A percentile compares a stretch with the other conserved stretches of the same genome.
Conservation (phyloP, 2,329 filamentous ascomycete genomes). For the Pseudogymnoascus sp. region DNA sequence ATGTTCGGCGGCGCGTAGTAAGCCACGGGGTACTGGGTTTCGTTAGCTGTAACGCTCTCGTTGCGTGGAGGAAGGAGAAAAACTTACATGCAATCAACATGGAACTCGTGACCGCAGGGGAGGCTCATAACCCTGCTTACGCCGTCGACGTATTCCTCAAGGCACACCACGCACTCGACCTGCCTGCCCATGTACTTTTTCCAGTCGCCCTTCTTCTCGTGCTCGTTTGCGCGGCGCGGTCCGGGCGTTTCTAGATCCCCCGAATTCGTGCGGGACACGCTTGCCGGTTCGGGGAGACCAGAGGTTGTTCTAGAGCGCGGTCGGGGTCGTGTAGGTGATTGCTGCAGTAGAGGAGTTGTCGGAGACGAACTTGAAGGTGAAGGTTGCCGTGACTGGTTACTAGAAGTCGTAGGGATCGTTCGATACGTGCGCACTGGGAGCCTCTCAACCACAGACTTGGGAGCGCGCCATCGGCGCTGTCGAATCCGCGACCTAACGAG, state of each 20-base stretch:
- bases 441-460: slow-evolving; percentile 89
- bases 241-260: slow-evolving; percentile 23
- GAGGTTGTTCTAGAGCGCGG: slow-evolving; percentile 60
- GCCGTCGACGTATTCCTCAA: slow-evolving; percentile 94
- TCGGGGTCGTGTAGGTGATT: slow-evolving; percentile 42
- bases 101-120: slow-evolving; percentile 95
- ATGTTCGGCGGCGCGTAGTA: slow-evolving; percentile 90
- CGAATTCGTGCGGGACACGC: slow-evolving; percentile 37
- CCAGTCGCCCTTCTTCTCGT: slow-evolving; percentile 50
- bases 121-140: slow-evolving; percentile 94
- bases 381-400: slow-evolving; percentile 49
- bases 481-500: slow-evolving; percentile 83
- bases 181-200: slow-evolving; percentile 59
- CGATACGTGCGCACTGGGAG: slow-evolving; percentile 95
- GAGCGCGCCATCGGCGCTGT: slow-evolving; percentile 87
- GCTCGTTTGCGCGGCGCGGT: slow-evolving; percentile 27
- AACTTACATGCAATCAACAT: slow-evolving; percentile 95
- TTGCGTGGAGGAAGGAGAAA: slow-evolving; percentile 11
- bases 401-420: slow-evolving; percentile 57
- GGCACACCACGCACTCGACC: slow-evolving; percentile 89
- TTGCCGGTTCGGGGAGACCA: slow-evolving; percentile 46
- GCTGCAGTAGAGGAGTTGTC: slow-evolving; percentile 72
- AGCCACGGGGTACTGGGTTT: slow-evolving; percentile 79
- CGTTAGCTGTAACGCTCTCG: slow-evolving; percentile 9
- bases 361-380: slow-evolving; percentile 60